Conservation (phyloP, 192 early-diverging fungal genomes). For the Gamsiella multidivaricata region DNA sequence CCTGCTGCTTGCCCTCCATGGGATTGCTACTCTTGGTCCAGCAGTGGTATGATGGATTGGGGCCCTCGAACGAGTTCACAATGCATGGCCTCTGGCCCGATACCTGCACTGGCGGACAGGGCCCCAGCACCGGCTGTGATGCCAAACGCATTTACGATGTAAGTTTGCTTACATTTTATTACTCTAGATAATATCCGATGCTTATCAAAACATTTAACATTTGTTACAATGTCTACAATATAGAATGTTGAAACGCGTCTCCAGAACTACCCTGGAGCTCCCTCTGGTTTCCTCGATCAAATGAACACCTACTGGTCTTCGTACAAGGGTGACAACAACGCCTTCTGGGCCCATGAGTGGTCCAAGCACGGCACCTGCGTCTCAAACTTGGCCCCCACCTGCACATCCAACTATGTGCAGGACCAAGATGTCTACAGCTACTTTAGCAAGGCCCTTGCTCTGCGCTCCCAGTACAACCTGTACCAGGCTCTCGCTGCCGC, state of each 20-base stretch:
- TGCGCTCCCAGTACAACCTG: constrained; percentile 69
- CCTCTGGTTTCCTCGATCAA: constrained; percentile 50
- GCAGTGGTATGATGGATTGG: constrained; percentile 70
- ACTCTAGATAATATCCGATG: not conserved
- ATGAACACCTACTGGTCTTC: constrained; percentile 80
- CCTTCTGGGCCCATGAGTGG: constrained; percentile 88
- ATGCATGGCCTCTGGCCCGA: constrained; percentile 86
- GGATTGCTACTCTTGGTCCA: constrained; percentile 65
- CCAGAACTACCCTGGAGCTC: constrained; percentile 38
- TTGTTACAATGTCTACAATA: not conserved
- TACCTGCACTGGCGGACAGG: constrained; percentile 60
- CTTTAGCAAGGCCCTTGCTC: constrained; percentile 62
- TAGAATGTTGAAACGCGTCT: constrained; percentile 64
- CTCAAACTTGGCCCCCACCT: constrained; percentile 69
- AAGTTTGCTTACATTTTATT: not conserved
- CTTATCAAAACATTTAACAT: not conserved
- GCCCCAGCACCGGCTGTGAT: constrained; percentile 70
- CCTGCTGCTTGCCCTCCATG: constrained; percentile 66
- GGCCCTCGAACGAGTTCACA: constrained; percentile 70
- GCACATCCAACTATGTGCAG: constrained; percentile 58
- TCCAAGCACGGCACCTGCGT: constrained; percentile 86
- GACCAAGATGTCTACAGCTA: constrained; percentile 70
- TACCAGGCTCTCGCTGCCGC: constrained; percentile 56
- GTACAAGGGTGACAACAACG: constrained; percentile 81
- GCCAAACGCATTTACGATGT: constrained; percentile 62